These are phyloP conservation scores for Alternaria rosae DNA, from an alignment of 2,329 filamentous ascomycete species.

Conservation along the genomic window DNA sequence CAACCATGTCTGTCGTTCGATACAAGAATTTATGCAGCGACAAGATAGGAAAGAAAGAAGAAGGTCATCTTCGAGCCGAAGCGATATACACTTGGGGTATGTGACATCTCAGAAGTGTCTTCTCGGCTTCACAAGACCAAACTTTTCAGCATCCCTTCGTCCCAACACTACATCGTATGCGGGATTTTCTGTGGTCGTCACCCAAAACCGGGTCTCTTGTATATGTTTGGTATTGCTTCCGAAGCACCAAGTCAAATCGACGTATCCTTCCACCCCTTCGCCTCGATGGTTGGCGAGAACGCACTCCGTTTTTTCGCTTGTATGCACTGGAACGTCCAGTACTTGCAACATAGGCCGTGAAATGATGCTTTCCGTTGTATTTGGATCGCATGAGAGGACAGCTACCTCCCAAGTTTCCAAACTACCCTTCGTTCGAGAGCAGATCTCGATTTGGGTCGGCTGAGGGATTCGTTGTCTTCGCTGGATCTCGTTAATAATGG, in stretches of 20 bases:
- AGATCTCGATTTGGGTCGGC: background rate
- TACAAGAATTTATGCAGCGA: background rate
- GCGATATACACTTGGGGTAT: background rate
- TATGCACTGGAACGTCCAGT: background rate
- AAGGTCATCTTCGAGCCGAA: background rate
- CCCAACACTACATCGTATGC: constrained; percentile 2
- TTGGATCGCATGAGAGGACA: background rate
- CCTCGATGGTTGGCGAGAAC: background rate
- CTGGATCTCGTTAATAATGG: background rate
- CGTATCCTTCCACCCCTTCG: background rate
- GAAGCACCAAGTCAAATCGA: background rate
- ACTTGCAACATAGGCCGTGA: background rate
- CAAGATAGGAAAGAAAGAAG: background rate
- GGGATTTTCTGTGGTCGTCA: background rate
- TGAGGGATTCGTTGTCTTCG: background rate
- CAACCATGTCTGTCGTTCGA: background rate
- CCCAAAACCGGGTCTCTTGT: constrained; percentile 3
- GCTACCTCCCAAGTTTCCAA: background rate
- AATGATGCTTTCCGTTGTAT: background rate
- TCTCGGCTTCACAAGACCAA: background rate
- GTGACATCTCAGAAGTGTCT: background rate
- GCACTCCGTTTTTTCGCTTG: background rate
- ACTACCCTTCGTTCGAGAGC: background rate
- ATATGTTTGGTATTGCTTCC: background rate
- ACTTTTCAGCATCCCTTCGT: background rate